Evolutionary conservation across 1,284 basidiomycete genomes (phyloP).

Genomic region (Moniliella sp.): DNA sequence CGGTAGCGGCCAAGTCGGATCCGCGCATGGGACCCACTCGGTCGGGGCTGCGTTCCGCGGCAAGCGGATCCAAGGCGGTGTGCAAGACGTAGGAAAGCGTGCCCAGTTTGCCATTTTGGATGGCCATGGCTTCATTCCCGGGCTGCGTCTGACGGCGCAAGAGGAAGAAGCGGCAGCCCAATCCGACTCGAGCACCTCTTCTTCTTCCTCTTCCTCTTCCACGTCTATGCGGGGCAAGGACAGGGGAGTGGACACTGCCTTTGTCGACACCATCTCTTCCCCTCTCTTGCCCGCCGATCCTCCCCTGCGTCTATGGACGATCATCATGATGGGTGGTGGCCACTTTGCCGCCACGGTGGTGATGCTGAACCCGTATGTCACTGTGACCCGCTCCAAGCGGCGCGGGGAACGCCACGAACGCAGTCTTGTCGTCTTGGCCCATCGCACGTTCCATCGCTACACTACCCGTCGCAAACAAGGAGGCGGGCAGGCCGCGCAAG

Average conservation of each 20-base stretch:
- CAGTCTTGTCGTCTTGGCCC: conserved; percentile 50
- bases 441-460: conserved; percentile 96
- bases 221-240: too few relatives aligned
- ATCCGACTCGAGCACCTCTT: too few relatives aligned
- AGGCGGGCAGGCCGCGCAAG: conserved; percentile 74
- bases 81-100: conserved; percentile 13
- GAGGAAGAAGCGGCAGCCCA: too few relatives aligned
- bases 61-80: too few relatives aligned
- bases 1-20: too few relatives aligned
- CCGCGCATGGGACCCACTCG: too few relatives aligned
- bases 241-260: too few relatives aligned
- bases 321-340: conserved; percentile 89
- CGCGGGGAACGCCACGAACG: conserved; percentile 8
- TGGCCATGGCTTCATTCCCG: conserved; percentile 12
- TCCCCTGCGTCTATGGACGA: conserved; percentile 51
- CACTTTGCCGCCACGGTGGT: conserved; percentile 87
- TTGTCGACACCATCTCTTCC: too few relatives aligned
- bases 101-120: conserved; percentile 20
- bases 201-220: too few relatives aligned
- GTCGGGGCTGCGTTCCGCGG: too few relatives aligned
- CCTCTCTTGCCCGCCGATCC: too few relatives aligned
- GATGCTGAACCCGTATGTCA: conserved; percentile 36
- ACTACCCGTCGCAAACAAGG: conserved; percentile 95
- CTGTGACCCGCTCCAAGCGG: conserved; percentile 4
- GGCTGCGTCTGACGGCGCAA: conserved; percentile 4